These are phyloP conservation scores for Pterocarpus macrocarpus DNA, from an alignment of 306 rosid genomes.

Conservation along the genomic window DNA sequence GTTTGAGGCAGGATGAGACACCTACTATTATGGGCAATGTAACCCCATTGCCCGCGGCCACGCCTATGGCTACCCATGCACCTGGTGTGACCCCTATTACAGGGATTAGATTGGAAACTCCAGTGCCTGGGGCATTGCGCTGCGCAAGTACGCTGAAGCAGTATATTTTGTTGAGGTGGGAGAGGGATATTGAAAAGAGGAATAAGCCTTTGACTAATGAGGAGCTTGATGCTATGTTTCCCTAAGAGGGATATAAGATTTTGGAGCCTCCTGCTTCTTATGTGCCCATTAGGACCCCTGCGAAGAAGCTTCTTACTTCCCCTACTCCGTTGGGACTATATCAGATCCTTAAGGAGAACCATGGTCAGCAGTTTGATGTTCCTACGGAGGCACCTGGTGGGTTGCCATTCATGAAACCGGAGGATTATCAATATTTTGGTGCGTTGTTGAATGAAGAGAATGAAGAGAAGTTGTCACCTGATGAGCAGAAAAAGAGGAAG, in stretches of 20 bases:
- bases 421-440: constrained; percentile 52
- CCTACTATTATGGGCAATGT: constrained; percentile 55
- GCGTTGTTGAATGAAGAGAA: constrained; percentile 53
- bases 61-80: constrained; percentile 47
- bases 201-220: constrained; percentile 56
- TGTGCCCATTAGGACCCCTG: constrained; percentile 54
- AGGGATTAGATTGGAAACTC: constrained; percentile 48
- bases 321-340: constrained; percentile 51
- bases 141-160: constrained; percentile 45
- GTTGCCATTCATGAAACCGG: constrained; percentile 53
- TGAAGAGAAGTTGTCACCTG: constrained; percentile 48
- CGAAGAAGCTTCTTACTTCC: constrained; percentile 52
- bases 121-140: constrained; percentile 47
- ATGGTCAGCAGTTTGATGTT: constrained; percentile 51
- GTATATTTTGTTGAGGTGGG: constrained; percentile 55
- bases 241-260: constrained; percentile 51
- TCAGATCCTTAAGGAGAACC: constrained; percentile 52
- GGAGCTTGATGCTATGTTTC: constrained; percentile 56
- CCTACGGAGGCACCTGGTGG: constrained; percentile 52
- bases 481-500: constrained; percentile 53
- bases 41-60: constrained; percentile 51
- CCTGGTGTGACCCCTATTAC: constrained; percentile 55
- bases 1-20: constrained; percentile 51
- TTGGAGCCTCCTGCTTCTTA: constrained; percentile 51
- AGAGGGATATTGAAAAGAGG: constrained; percentile 58